Base-by-base conservation (phyloP, 352 stramenopile species). In the Globisporangium perplexum region DNA sequence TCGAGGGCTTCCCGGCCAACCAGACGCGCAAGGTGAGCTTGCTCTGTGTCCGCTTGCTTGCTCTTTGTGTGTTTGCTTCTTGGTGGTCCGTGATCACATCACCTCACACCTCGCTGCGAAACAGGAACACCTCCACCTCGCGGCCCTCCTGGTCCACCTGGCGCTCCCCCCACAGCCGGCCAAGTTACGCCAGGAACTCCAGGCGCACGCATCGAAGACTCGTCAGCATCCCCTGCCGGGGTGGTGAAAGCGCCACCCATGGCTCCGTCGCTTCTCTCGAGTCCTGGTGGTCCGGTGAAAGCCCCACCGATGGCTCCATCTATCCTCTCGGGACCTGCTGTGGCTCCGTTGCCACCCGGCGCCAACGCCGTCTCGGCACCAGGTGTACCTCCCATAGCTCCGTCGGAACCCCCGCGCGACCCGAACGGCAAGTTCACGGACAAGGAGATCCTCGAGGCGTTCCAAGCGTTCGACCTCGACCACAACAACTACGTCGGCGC, bases 341-440 rank as follows among this genome's bases (percentile, higher is more conserved):
- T 88, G 8, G 68, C 80, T n/a, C 78, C 82, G 7, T 41, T 87
- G 6, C 77, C 77, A 18, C 77, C 75, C 41, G 76, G 75, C 36
- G 51, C 63, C 2, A 86, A 89, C 38, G 73, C 75, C 0, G 66
- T 83, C n/a, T 69, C 71, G 1, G 71, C 79, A 15, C 71, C 75
- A 30, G 78, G 75, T 46, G 74, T 63, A 0, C 59, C 66, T 4
- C 76, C 80, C 8, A 55, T 88, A 47, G 78, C 79, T 15, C 79
- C 78, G 7, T 83, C 83, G 0, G 79, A 92, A 57, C 81, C 79
- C 3, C 77, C 80, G 26, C 74, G 93, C 24, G 93, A 98, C 59
- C 91, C 91, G 14, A 97, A 96, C 56, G 91, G 93, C 43, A 97
- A 97, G 51, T 98, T 98, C 62, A 97, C 90, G 1, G 93, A 98